Conservation (phyloP, 306 rosid genomes). For the Vigna reflexopilosa region DNA sequence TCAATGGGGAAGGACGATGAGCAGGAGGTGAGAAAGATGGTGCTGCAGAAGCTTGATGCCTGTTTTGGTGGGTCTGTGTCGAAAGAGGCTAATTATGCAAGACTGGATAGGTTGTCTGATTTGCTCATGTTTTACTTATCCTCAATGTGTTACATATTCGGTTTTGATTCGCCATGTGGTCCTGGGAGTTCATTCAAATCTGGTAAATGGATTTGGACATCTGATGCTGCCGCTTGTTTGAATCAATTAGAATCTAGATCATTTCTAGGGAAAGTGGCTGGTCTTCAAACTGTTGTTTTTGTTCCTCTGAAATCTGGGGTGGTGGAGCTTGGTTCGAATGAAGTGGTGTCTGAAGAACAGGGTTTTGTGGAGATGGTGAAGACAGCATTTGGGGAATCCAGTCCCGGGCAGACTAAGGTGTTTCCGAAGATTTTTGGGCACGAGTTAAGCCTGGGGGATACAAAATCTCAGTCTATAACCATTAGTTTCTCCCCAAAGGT, state of each 20-base stretch:
- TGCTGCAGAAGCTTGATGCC: slow-evolving; percentile 73
- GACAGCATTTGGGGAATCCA: slow-evolving; percentile 61
- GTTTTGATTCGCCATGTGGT: slow-evolving; percentile 60
- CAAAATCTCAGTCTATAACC: slow-evolving; percentile 69
- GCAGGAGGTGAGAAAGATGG: slow-evolving; percentile 63
- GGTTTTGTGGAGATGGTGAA: slow-evolving; percentile 59
- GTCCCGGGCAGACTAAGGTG: slow-evolving; percentile 62
- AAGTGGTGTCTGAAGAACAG: slow-evolving; percentile 68
- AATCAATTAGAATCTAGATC: slow-evolving; percentile 70
- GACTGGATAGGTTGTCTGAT: slow-evolving; percentile 63
- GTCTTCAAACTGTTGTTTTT: slow-evolving; percentile 73
- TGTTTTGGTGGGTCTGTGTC: slow-evolving; percentile 57
- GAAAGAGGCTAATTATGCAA: slow-evolving; percentile 57
- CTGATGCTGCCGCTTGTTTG: slow-evolving; percentile 58
- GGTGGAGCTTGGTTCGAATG: slow-evolving; percentile 76
- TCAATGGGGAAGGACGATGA: slow-evolving; percentile 51
- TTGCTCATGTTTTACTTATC: slow-evolving; percentile 74
- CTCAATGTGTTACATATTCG: slow-evolving; percentile 69
- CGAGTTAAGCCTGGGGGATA: slow-evolving; percentile 75
- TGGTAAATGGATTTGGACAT: slow-evolving; percentile 69
- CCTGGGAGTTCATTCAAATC: slow-evolving; percentile 71
- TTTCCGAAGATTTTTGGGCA: slow-evolving; percentile 85
- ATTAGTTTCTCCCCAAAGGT: slow-evolving; percentile 81
- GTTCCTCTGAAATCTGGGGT: slow-evolving; percentile 82
- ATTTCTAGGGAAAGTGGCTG: slow-evolving; percentile 64